phyloP scores from a whole-genome alignment of 202 grass and related monocot species.

The Panicum virgatum region DNA sequence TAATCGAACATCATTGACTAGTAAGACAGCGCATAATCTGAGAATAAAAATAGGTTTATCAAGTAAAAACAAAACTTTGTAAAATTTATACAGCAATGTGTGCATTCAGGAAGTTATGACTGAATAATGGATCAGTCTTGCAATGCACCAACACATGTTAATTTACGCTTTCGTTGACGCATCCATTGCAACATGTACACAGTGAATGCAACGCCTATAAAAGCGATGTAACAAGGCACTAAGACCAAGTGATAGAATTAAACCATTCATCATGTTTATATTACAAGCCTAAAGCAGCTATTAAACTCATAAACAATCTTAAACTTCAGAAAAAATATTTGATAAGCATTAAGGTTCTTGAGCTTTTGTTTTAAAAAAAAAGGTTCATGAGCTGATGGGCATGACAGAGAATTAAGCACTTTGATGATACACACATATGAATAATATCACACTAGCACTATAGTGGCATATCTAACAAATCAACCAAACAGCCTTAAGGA shows the following conservation, averaged over 20 bases:
- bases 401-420: too few species aligned
- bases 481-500: too few species aligned
- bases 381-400: too few species aligned
- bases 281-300: neutral
- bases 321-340: too few species aligned
- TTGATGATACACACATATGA: too few species aligned
- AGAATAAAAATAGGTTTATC: neutral
- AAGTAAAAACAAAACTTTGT: neutral
- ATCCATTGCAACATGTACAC: conserved; percentile 46
- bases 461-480: too few species aligned
- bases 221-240: conserved; percentile 22
- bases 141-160: conserved; percentile 50
- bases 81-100: conserved; percentile 10
- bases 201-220: conserved; percentile 79
- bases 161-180: conserved; percentile 63
- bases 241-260: neutral
- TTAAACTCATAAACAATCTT: too few species aligned
- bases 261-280: neutral
- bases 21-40: neutral
- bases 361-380: too few species aligned
- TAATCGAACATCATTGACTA: neutral
- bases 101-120: conserved; percentile 28
- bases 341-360: too few species aligned
- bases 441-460: too few species aligned
- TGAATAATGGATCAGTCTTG: conserved; percentile 31